Conservation (phyloP, 176 grass and related monocot genomes). For the Avena atlantica region DNA sequence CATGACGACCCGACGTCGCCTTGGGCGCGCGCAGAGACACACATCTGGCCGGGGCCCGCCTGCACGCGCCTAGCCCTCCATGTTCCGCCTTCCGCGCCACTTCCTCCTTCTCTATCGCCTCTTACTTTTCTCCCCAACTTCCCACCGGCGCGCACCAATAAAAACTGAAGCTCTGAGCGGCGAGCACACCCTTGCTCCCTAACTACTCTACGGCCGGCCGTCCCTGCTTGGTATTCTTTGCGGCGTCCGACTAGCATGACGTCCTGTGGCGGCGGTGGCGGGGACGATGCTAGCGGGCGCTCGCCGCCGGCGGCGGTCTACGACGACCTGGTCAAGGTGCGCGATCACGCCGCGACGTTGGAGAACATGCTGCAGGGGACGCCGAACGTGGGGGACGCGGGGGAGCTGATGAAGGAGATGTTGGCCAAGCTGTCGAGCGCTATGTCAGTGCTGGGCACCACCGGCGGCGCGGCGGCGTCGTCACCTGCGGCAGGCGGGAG, state of each 20-base stretch:
- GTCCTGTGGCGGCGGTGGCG: not conserved
- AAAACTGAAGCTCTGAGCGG: constrained; percentile 16
- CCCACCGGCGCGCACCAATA: constrained; percentile 46
- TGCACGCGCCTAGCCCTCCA: not conserved
- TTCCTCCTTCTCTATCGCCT: constrained; percentile 1
- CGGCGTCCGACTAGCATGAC: constrained; percentile 15
- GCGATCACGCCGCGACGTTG: constrained; percentile 23
- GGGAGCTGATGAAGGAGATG: constrained; percentile 47
- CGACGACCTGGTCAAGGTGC: constrained; percentile 34
- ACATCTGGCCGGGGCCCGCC: constrained; percentile 13
- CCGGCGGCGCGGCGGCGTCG: not conserved
- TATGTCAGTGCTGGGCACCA: constrained; percentile 32
- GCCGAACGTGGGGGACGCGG: not conserved
- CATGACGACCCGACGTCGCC: constrained; percentile 25
- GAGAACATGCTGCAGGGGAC: constrained; percentile 39
- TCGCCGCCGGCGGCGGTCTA: not conserved
- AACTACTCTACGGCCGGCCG: not conserved
- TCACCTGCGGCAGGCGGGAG: not conserved
- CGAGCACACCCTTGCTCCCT: not conserved
- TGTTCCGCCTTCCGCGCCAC: constrained; percentile 43
- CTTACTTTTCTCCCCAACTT: constrained; percentile 46
- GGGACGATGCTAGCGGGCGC: not conserved
- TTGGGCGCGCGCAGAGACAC: not conserved
- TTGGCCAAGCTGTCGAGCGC: constrained; percentile 48
- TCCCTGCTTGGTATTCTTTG: no score